phyloP scores from a whole-genome alignment of 2,329 filamentous ascomycete species.

The Cytospora chrysosperma region DNA sequence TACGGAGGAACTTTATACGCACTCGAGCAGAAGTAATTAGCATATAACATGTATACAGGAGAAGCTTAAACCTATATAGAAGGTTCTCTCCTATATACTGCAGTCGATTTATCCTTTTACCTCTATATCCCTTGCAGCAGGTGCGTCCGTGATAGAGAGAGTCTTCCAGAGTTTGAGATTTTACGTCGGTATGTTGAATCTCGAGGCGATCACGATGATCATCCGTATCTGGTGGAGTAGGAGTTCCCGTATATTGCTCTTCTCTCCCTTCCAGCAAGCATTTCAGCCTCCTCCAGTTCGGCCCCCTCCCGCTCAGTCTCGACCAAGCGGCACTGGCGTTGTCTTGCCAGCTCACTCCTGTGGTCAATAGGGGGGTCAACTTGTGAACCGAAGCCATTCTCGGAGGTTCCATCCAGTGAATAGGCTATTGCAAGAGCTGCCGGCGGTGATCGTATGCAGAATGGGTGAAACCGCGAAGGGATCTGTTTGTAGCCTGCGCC shows the following conservation, averaged over 20 bases:
- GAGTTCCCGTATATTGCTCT: neutral
- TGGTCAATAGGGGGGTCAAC: slow-evolving; percentile 5
- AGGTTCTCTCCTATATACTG: no score
- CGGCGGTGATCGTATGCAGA: neutral
- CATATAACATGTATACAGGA: no score
- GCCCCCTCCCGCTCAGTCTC: slow-evolving; percentile 1
- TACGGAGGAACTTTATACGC: no score
- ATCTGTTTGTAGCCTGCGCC: neutral
- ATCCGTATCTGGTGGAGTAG: neutral
- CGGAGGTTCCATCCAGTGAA: neutral
- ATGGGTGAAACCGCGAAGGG: neutral
- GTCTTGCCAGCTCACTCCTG: neutral
- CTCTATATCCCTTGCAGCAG: no score
- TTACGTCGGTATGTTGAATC: neutral
- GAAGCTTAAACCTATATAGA: no score
- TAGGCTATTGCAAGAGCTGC: neutral
- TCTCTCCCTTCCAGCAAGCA: neutral
- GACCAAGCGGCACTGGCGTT: slow-evolving; percentile 10
- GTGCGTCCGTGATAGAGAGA: neutral
- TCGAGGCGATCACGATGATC: no score
- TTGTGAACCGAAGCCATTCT: slow-evolving; percentile 9
- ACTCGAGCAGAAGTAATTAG: no score
- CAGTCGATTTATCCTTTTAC: no score
- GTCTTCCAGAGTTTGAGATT: neutral
- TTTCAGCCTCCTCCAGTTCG: neutral